Base-by-base conservation (phyloP, 148 eudicot genomes). In the Vaccinium myrtillus region DNA sequence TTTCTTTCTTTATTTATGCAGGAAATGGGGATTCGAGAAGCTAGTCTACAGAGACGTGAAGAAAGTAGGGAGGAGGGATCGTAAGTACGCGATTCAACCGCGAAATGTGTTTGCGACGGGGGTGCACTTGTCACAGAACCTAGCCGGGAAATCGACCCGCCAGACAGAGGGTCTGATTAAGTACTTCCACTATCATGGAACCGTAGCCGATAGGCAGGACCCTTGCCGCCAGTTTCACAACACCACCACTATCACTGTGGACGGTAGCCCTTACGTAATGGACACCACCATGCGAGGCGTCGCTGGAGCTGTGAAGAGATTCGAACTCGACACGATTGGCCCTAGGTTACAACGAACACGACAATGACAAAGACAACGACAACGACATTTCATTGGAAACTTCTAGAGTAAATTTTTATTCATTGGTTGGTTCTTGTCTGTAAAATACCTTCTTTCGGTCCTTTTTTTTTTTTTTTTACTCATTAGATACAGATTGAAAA, bases 11-110 rank as follows among this genome's bases (percentile, higher is more conserved):
- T 9, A 21, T 54, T 15, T 9, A n/a, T 77, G 80, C 84, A 91
- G 98, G 86, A 90, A 92, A 86, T 95, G 98, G 98, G 98, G 95
- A 54, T 90, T 95, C 36, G 98, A 95, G 89, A 95, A 95, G 90
- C 89, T 95, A 23, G 98, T 94, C 39, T 95, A 92, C 88, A 85
- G 84, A 50, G 93, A 95, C 43, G 87, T 89, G 55, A 90, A 89
- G 86, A 89, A 80, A 86, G 95, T 89, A 5, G 61, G 85, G 21
- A 88, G 98, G 61, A 91, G 95, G 83, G 95, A 95, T 78, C 87
- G 95, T 3, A 95, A 95, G 80, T 95, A 95, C 61, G 98, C 96
- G 0, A 78, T 94, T 51, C 98, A 93, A 75, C 98, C 98, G 16
- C 87, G 94, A 0, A 88, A 92, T 6, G 96, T 92, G 39, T 90